A percentile compares a stretch with the other conserved stretches of the same genome.
These are phyloP conservation scores for Oropetium thomaeum DNA, from an alignment of 176 grass and related monocot species.

Conservation along the genomic window DNA sequence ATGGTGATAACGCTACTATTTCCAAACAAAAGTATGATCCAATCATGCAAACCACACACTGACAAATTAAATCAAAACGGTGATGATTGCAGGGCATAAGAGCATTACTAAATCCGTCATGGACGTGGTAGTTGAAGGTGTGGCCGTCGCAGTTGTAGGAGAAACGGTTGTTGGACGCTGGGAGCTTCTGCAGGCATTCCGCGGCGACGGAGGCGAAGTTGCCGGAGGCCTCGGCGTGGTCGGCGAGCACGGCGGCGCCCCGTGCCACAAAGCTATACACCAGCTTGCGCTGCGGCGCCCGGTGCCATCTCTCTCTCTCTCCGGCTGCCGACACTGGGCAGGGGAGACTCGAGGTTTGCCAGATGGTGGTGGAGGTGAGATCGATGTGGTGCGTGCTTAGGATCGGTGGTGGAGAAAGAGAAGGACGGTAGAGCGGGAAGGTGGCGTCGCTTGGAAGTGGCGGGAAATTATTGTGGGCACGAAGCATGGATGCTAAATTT, in stretches of 20 bases:
- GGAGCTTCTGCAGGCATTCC: slow-evolving; percentile 74
- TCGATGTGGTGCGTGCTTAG: background rate
- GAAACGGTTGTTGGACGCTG: slow-evolving; percentile 51
- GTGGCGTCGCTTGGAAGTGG: background rate
- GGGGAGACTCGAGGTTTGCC: background rate
- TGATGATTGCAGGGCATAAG: background rate
- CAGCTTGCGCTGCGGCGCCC: slow-evolving; percentile 44
- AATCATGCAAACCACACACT: background rate
- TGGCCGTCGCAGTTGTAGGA: slow-evolving; percentile 75
- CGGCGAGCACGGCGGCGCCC: slow-evolving; percentile 50
- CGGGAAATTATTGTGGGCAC: background rate
- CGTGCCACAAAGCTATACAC: slow-evolving; percentile 72
- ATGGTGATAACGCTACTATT: background rate
- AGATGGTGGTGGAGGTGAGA: slow-evolving; percentile 13
- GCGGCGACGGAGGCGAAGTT: slow-evolving; percentile 69
- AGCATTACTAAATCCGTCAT: slow-evolving; percentile 70
- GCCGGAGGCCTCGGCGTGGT: slow-evolving; percentile 66
- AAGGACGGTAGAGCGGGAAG: background rate
- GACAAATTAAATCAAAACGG: background rate
- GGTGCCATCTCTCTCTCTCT: slow-evolving; percentile 45
- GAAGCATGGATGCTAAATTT: background rate
- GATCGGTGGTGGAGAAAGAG: background rate
- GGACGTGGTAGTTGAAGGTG: slow-evolving; percentile 80
- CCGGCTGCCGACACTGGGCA: slow-evolving; percentile 13
- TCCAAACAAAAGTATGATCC: background rate